A percentile compares a stretch with the other conserved stretches of the same genome.
Evolutionary conservation across 2,329 filamentous ascomycete genomes (phyloP).

Genomic region (Penicillium sp.): DNA sequence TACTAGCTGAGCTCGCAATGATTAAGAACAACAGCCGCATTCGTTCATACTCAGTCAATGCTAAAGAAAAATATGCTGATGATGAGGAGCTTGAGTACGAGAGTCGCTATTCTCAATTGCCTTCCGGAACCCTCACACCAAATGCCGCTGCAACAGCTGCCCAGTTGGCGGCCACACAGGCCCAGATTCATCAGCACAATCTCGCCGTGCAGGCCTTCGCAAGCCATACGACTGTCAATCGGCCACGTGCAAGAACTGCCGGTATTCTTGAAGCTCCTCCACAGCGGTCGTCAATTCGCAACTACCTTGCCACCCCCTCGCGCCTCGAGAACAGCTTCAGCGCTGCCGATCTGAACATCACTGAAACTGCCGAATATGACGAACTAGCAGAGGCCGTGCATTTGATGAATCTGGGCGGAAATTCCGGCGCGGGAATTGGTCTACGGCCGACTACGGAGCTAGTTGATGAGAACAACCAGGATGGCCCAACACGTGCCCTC

Average conservation of each 20-base stretch:
- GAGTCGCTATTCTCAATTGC: constrained; percentile 60
- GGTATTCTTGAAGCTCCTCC: constrained; percentile 83
- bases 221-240: constrained; percentile 77
- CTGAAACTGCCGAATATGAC: constrained; percentile 78
- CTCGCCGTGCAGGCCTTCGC: constrained; percentile 91
- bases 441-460: constrained; percentile 68
- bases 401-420: constrained; percentile 67
- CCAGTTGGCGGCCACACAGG: constrained; percentile 65
- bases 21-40: constrained; percentile 84
- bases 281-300: constrained; percentile 66
- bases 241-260: constrained; percentile 88
- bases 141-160: constrained; percentile 61
- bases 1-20: constrained; percentile 75
- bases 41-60: constrained; percentile 97
- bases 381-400: constrained; percentile 82
- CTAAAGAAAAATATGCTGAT: constrained; percentile 95
- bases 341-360: constrained; percentile 73
- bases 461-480: constrained; percentile 77
- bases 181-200: constrained; percentile 84
- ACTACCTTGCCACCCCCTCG: constrained; percentile 77
- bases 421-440: constrained; percentile 57
- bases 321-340: constrained; percentile 77
- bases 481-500: constrained; percentile 88
- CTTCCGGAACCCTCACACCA: constrained; percentile 65
- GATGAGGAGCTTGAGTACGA: constrained; percentile 80